phyloP scores from a whole-genome alignment of 257 asterid species.

The Solanum sparsipilum region DNA sequence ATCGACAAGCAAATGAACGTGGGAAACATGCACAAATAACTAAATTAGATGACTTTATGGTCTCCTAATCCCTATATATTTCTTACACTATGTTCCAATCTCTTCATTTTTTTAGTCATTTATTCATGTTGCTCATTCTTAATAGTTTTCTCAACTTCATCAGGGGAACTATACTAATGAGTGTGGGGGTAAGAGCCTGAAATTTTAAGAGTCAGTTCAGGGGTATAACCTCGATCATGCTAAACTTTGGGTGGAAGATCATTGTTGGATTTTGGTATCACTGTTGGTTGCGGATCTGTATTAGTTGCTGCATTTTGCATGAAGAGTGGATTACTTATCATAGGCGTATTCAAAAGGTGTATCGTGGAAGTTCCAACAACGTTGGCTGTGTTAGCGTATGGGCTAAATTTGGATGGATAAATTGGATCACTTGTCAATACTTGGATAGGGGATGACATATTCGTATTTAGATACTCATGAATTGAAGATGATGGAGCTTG shows the following conservation, averaged over 20 bases:
- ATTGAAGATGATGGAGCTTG: background rate
- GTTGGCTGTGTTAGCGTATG: background rate
- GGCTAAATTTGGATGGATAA: background rate
- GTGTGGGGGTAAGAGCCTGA: background rate
- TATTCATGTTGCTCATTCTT: background rate
- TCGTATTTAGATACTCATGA: no score
- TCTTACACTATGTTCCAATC: background rate
- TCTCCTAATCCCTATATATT: background rate
- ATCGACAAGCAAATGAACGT: background rate
- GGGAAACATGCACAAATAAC: background rate
- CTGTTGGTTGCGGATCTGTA: background rate
- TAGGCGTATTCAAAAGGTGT: no score
- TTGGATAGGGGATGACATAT: background rate
- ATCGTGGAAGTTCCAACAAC: background rate
- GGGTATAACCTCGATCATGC: background rate
- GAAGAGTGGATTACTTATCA: background rate
- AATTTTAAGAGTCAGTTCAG: background rate
- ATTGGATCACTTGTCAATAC: background rate
- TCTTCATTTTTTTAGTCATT: background rate
- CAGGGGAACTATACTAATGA: background rate
- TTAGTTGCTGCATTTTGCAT: background rate
- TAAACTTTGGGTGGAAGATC: background rate
- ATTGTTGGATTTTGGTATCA: background rate
- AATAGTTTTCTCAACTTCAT: background rate
- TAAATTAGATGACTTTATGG: background rate